Evolutionary conservation across 345 rosid genomes (phyloP), one percentile per base, ranked within the genome.

Genomic region (Arabidopsis suecica): DNA sequence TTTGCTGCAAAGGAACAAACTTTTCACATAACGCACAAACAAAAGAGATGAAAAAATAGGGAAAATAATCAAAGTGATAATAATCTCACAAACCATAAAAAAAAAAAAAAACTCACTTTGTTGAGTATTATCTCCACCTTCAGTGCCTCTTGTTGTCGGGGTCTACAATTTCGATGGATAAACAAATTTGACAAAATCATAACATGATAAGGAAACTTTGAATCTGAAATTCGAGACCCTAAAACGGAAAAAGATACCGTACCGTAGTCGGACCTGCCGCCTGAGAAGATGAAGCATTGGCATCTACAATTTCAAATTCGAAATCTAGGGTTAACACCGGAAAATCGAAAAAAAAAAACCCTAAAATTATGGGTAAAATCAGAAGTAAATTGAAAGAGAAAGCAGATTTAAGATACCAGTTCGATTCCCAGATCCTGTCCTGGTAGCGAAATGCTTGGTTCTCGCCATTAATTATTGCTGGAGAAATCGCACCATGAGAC

Each of bases 401-500:
- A 64, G 14, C n/a, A 54, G 45, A 53, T 8, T 0, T 1, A 10
- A 44, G 7, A 5, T 62, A 83, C 85, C 77, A 40, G 65, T 23
- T 74, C 9, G 67, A 63, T 18, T 73, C 18, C 68, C 68, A 36
- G 7, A 23, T 65, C 57, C 59, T 6, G 41, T 13, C 53, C 48
- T 71, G 4, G 18, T 3, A 18, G 75, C 70, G 10, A n/a, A 10
- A 53, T 74, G 80, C 71, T 83, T 83, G 10, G 80, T 78, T 83
- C 86, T 83, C 49, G 80, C 78, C 86, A 83, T 83, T 25, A 14
- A 3, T 34, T 9, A 30, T 41, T 22, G 36, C 9, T 34, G 16
- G n/a, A 49, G 54, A 68, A 33, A 38, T 57, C 33, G 16, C 4
- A 8, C 7, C 18, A 5, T 9, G 3, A 68, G 47, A 54, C 48